These are phyloP conservation scores for Pseudogymnoascus sp. DNA, from an alignment of 2,329 filamentous ascomycete genomes.

Conservation along the genomic window DNA sequence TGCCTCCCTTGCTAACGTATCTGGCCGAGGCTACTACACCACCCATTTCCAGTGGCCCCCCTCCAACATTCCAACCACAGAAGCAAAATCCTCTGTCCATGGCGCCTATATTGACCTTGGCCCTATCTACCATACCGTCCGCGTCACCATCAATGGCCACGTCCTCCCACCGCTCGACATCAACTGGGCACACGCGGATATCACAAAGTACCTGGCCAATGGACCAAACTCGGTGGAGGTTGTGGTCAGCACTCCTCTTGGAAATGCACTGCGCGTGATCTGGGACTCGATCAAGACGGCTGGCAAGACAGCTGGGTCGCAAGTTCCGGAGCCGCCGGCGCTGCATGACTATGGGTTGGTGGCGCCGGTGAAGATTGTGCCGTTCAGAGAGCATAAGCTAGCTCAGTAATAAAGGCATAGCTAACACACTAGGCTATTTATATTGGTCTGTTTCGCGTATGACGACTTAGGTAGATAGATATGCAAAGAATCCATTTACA, in stretches of 20 bases:
- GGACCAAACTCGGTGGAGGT: slow-evolving; percentile 12
- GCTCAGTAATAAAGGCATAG: no score
- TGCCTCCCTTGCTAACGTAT: no score
- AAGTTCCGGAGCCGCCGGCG: background rate
- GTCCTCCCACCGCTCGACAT: slow-evolving; percentile 8
- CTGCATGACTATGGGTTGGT: background rate
- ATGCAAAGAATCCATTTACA: background rate
- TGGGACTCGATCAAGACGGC: background rate
- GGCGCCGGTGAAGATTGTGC: background rate
- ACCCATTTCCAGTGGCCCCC: no score
- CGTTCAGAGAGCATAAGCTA: background rate
- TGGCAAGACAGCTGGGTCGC: no score
- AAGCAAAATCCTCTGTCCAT: no score
- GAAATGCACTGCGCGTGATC: slow-evolving; percentile 7
- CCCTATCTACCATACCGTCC: slow-evolving; percentile 4
- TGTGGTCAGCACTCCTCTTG: slow-evolving; percentile 8
- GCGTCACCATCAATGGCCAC: slow-evolving; percentile 12
- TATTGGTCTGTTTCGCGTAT: no score
- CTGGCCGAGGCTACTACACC: no score
- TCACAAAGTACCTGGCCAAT: slow-evolving; percentile 8
- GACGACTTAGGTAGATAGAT: no score
- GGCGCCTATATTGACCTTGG: slow-evolving; percentile 14
- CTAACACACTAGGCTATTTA: no score
- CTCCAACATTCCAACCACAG: no score
- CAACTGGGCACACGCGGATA: slow-evolving; percentile 11